A percentile compares a stretch with the other conserved stretches of the same genome.
phyloP scores from a whole-genome alignment of 2,329 filamentous ascomycete genomes.

The Pezicula rhizophila region DNA sequence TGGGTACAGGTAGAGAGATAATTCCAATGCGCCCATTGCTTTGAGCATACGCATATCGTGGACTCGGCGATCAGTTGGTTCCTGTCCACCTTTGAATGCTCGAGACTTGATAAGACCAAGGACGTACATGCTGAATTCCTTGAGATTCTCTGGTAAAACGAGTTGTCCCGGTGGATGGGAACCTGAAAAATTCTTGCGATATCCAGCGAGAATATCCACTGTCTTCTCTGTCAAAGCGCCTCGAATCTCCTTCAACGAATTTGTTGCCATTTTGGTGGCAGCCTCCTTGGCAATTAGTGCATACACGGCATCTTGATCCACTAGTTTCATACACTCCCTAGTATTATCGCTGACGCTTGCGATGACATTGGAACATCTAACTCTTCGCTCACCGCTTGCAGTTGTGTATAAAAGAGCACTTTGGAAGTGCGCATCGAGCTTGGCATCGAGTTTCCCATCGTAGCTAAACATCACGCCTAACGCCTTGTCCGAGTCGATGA shows the following conservation, averaged over 20 bases:
- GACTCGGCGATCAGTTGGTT: slow-evolving; percentile 83
- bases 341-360: slow-evolving; percentile 84
- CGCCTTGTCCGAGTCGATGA: slow-evolving; percentile 89
- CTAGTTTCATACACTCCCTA: slow-evolving; percentile 80
- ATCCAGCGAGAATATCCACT: slow-evolving; percentile 84
- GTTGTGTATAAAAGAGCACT: slow-evolving; percentile 92
- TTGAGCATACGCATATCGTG: slow-evolving; percentile 89
- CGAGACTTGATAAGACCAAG: slow-evolving; percentile 83
- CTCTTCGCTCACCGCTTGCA: slow-evolving; percentile 78
- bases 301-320: slow-evolving; percentile 92
- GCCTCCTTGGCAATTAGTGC: slow-evolving; percentile 89
- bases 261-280: slow-evolving; percentile 70
- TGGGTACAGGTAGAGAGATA: slow-evolving; percentile 90
- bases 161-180: slow-evolving; percentile 87
- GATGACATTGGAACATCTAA: slow-evolving; percentile 89
- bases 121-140: slow-evolving; percentile 96
- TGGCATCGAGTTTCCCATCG: slow-evolving; percentile 94
- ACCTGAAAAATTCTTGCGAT: slow-evolving; percentile 83
- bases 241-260: slow-evolving; percentile 80
- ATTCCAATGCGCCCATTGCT: slow-evolving; percentile 77
- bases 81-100: slow-evolving; percentile 87
- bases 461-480: slow-evolving; percentile 88
- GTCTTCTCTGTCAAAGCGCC: slow-evolving; percentile 81
- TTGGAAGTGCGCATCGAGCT: slow-evolving; percentile 96
- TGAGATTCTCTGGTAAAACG: slow-evolving; percentile 90